phyloP scores from a whole-genome alignment of 73 alveolate species.

The Tetrahymena malaccensis region DNA sequence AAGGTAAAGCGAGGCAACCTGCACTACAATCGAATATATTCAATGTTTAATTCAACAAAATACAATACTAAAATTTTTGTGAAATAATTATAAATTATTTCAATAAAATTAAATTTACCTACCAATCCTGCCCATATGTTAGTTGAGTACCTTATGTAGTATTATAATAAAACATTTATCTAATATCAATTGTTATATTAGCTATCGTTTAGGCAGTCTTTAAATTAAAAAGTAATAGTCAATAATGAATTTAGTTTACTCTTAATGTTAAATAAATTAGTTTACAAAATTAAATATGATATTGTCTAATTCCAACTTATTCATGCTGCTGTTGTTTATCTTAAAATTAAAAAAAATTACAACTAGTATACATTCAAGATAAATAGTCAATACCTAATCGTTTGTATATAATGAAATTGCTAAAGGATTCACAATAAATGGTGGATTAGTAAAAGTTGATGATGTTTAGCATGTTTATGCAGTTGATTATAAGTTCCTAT shows the following conservation, averaged over 20 bases:
- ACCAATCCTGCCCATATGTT: background rate
- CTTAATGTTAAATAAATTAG: no score
- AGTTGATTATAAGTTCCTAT: background rate
- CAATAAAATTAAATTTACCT: background rate
- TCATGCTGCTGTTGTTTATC: background rate
- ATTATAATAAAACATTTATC: background rate
- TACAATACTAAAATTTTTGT: background rate
- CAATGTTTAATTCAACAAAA: background rate
- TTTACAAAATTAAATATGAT: background rate
- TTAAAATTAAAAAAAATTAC: no score
- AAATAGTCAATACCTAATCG: background rate
- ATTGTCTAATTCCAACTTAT: background rate
- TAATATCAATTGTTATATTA: background rate
- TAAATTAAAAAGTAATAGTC: no score
- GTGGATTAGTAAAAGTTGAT: background rate
- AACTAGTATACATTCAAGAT: background rate
- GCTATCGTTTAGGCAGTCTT: background rate
- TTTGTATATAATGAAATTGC: background rate
- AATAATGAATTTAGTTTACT: no score
- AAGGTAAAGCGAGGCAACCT: background rate
- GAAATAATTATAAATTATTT: no score
- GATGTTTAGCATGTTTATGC: background rate
- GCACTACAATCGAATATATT: background rate
- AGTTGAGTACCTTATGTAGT: background rate
- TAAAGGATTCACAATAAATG: background rate